Conservation (phyloP, 768 basidiomycete genomes). For the Xanthoconium purpureum region DNA sequence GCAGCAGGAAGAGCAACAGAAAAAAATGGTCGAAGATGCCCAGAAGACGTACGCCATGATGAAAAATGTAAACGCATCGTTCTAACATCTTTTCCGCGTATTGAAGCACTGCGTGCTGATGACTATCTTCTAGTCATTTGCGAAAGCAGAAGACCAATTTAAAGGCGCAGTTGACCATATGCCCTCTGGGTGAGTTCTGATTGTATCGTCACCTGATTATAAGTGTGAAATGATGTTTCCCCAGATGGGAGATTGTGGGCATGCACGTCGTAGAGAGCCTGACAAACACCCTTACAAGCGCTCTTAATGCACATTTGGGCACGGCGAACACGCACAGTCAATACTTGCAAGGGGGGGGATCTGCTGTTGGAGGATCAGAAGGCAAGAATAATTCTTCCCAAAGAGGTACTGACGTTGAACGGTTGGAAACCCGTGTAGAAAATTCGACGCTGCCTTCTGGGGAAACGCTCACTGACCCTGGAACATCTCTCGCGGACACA, state of each 20-base stretch:
- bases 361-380: neutral
- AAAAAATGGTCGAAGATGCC: neutral
- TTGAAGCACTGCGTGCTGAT: neutral
- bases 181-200: neutral
- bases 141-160: neutral
- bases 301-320: neutral
- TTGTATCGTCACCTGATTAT: no score
- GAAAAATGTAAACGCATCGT: neutral
- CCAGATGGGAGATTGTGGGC: neutral
- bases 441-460: neutral
- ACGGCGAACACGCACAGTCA: neutral
- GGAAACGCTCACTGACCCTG: neutral
- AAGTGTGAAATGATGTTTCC: neutral
- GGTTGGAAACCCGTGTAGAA: neutral
- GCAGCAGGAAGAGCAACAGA: neutral
- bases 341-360: neutral
- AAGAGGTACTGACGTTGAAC: neutral
- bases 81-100: neutral
- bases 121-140: neutral
- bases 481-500: neutral
- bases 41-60: neutral
- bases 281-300: neutral
- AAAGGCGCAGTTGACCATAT: neutral
- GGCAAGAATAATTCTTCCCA: no score
- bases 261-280: neutral